A percentile compares a stretch with the other conserved stretches of the same genome.
phyloP scores from a whole-genome alignment of 2,329 filamentous ascomycete species.

The Aureobasidium namibiae region DNA sequence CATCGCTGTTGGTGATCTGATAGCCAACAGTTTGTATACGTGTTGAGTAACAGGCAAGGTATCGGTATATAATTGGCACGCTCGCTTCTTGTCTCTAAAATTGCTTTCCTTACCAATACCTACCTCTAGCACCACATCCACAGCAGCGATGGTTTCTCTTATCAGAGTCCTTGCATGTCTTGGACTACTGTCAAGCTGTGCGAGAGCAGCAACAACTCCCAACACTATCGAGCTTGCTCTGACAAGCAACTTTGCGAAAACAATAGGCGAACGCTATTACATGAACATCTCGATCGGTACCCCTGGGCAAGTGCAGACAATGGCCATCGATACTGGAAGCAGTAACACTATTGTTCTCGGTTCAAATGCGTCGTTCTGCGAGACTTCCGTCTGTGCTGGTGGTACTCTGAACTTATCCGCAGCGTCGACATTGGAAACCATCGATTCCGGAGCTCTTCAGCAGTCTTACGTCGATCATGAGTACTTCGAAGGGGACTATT shows the following conservation, averaged over 20 bases:
- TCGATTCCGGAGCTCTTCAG: constrained; percentile 22
- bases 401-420: constrained; percentile 22
- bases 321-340: constrained; percentile 28
- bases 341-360: constrained; percentile 26
- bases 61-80: not conserved
- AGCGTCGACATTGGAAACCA: constrained; percentile 22
- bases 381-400: constrained; percentile 19
- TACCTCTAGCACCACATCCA: not conserved
- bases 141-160: no score
- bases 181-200: not conserved
- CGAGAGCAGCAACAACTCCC: not conserved
- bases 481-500: constrained; percentile 21
- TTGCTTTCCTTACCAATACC: not conserved
- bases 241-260: not conserved
- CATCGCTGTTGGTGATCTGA: not conserved
- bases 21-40: not conserved
- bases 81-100: not conserved
- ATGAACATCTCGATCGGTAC: constrained; percentile 24
- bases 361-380: constrained; percentile 20
- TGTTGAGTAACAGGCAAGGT: not conserved
- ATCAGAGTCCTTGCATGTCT: not conserved
- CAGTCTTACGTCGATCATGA: constrained; percentile 26
- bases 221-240: not conserved
- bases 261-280: not conserved
- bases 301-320: constrained; percentile 24